Conservation (phyloP, 257 asterid genomes). For the Nyctanthes arbortristis region DNA sequence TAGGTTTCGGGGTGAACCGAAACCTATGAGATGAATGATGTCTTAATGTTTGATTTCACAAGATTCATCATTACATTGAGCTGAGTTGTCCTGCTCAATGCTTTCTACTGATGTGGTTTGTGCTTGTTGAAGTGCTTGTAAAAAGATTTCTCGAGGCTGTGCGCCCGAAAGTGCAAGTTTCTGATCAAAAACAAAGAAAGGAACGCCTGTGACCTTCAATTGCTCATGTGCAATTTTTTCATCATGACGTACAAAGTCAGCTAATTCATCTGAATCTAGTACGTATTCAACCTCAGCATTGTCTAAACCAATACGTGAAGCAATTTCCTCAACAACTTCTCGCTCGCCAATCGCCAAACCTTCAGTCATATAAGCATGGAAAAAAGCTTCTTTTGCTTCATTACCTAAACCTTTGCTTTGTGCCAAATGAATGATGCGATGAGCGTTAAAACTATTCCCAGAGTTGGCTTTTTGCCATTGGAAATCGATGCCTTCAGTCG, state of each 20-base stretch:
- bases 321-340: background rate
- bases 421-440: background rate
- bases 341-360: background rate
- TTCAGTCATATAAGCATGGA: background rate
- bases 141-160: background rate
- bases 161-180: background rate
- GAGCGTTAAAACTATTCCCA: background rate
- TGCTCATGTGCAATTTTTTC: background rate
- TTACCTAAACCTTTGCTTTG: background rate
- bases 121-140: background rate
- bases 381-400: background rate
- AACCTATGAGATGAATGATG: too few species aligned
- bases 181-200: background rate
- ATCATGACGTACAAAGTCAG: background rate
- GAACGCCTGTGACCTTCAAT: background rate
- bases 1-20: too few species aligned
- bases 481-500: background rate
- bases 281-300: background rate
- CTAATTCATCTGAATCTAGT: background rate
- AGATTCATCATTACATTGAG: background rate
- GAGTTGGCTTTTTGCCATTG: background rate
- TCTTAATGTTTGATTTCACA: too few species aligned
- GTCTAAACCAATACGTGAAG: background rate
- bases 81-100: background rate
- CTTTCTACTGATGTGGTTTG: background rate